A percentile compares a stretch with the other conserved stretches of the same genome.
phyloP scores from a whole-genome alignment of 2,329 filamentous ascomycete species.

The Onygenales sp. region DNA sequence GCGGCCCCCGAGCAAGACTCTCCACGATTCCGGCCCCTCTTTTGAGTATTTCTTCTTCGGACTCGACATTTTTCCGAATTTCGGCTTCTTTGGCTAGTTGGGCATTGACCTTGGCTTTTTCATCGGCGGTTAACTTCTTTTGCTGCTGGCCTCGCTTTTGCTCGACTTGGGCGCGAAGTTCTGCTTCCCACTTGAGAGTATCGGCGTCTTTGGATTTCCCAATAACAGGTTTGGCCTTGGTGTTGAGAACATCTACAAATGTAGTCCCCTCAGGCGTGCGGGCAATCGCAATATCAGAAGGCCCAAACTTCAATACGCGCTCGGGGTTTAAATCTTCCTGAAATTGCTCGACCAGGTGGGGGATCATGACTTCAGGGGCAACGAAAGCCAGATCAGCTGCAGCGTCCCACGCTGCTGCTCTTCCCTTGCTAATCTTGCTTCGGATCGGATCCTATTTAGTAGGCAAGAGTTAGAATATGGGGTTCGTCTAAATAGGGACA shows the following conservation, averaged over 20 bases:
- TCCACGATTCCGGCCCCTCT: slow-evolving; percentile 80
- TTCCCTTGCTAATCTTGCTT: slow-evolving; percentile 30
- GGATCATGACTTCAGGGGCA: slow-evolving; percentile 70
- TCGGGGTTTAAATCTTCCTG: slow-evolving; percentile 60
- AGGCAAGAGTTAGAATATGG: slow-evolving; percentile 9
- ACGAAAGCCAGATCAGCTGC: slow-evolving; percentile 91
- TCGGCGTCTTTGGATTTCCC: slow-evolving; percentile 94
- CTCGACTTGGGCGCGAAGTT: slow-evolving; percentile 77
- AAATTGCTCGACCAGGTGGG: slow-evolving; percentile 66
- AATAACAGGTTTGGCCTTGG: slow-evolving; percentile 61
- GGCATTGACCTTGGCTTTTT: slow-evolving; percentile 80
- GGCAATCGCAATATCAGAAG: slow-evolving; percentile 86
- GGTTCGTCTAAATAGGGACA: not conserved
- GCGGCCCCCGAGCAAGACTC: slow-evolving; percentile 73
- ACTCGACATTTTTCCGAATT: slow-evolving; percentile 64
- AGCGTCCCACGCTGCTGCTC: slow-evolving; percentile 68
- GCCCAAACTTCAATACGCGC: slow-evolving; percentile 64
- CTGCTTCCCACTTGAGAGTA: slow-evolving; percentile 93
- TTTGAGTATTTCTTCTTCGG: slow-evolving; percentile 60
- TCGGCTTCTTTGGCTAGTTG: slow-evolving; percentile 79
- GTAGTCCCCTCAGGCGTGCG: slow-evolving; percentile 78
- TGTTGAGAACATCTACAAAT: slow-evolving; percentile 84
- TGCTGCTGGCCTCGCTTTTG: slow-evolving; percentile 77
- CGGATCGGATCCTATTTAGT: slow-evolving; percentile 23
- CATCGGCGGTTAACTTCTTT: slow-evolving; percentile 83